phyloP scores from a whole-genome alignment of 2,329 filamentous ascomycete genomes.

The Cyphellophora attinorum region DNA sequence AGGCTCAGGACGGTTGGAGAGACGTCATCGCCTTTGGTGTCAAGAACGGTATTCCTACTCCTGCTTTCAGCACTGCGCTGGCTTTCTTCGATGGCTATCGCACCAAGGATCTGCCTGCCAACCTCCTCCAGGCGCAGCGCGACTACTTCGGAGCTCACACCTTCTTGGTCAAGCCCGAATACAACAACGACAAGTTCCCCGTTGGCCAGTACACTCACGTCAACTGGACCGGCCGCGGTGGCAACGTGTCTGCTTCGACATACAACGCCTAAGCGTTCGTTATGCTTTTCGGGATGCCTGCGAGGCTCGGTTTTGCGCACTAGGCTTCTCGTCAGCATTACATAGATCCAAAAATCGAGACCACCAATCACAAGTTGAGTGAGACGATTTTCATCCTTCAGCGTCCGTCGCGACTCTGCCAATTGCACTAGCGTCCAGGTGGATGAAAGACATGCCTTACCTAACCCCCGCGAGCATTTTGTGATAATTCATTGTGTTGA shows the following conservation, averaged over 20 bases:
- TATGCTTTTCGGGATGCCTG: too few relatives aligned
- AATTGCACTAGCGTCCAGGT: too few relatives aligned
- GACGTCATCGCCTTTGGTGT: conserved; percentile 85
- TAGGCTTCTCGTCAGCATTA: too few relatives aligned
- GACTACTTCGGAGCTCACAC: conserved; percentile 98
- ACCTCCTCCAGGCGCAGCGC: conserved; percentile 96
- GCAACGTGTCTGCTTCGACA: conserved; percentile 92
- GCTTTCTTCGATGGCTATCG: conserved; percentile 99
- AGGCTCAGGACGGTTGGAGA: conserved; percentile 86
- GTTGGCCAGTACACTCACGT: conserved; percentile 87
- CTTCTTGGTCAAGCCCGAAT: conserved; percentile 78
- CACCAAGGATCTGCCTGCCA: conserved; percentile 92
- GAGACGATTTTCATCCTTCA: too few relatives aligned
- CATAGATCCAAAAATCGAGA: too few relatives aligned
- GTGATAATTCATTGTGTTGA: too few relatives aligned
- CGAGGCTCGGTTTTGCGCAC: too few relatives aligned
- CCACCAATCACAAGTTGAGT: too few relatives aligned
- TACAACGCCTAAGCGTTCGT: conserved; percentile 80
- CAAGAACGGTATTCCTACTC: conserved; percentile 88
- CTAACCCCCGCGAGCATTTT: too few relatives aligned
- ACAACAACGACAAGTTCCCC: conserved; percentile 68
- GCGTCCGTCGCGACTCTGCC: too few relatives aligned
- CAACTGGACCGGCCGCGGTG: conserved; percentile 98
- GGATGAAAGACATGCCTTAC: too few relatives aligned
- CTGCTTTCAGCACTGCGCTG: conserved; percentile 91